Percentiles rank a stretch among this genome's conserved stretches.
These are phyloP conservation scores for Hymenoscyphus occultus DNA, from an alignment of 2,329 filamentous ascomycete species.

Conservation along the genomic window DNA sequence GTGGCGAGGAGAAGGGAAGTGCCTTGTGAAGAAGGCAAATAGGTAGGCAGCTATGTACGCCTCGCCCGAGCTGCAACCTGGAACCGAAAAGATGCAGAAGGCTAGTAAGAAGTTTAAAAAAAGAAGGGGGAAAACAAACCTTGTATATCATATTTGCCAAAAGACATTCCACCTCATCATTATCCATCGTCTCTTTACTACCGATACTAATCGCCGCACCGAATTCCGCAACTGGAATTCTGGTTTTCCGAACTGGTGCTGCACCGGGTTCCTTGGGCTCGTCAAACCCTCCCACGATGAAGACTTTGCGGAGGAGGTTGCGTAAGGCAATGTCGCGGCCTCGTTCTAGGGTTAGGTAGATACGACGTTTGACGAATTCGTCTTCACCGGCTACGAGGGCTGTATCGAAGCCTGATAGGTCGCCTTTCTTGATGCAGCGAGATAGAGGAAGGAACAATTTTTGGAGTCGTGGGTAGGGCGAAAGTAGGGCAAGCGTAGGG, in stretches of 20 bases:
- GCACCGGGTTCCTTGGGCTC: slow-evolving; percentile 67
- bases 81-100: neutral
- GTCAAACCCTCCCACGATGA: slow-evolving; percentile 78
- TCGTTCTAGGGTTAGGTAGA: slow-evolving; percentile 91
- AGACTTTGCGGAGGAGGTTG: slow-evolving; percentile 90
- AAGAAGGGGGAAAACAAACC: slow-evolving; percentile 50
- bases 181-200: slow-evolving; percentile 65
- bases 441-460: slow-evolving; percentile 75
- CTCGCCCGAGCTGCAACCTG: neutral
- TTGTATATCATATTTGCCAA: slow-evolving; percentile 98
- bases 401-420: slow-evolving; percentile 79
- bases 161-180: slow-evolving; percentile 93
- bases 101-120: slow-evolving; percentile 4
- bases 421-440: slow-evolving; percentile 74
- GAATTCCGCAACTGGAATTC: slow-evolving; percentile 82
- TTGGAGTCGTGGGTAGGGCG: slow-evolving; percentile 72
- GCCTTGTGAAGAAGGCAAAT: slow-evolving; percentile 17
- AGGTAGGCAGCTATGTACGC: slow-evolving; percentile 2
- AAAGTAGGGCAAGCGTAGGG: slow-evolving; percentile 68
- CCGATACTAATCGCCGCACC: slow-evolving; percentile 77
- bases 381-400: slow-evolving; percentile 79
- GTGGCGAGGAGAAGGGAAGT: slow-evolving; percentile 15
- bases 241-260: slow-evolving; percentile 64
- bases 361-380: slow-evolving; percentile 89
- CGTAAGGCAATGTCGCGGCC: slow-evolving; percentile 88